Conservation (phyloP, 2,329 filamentous ascomycete species). For the Colletotrichum sp. region DNA sequence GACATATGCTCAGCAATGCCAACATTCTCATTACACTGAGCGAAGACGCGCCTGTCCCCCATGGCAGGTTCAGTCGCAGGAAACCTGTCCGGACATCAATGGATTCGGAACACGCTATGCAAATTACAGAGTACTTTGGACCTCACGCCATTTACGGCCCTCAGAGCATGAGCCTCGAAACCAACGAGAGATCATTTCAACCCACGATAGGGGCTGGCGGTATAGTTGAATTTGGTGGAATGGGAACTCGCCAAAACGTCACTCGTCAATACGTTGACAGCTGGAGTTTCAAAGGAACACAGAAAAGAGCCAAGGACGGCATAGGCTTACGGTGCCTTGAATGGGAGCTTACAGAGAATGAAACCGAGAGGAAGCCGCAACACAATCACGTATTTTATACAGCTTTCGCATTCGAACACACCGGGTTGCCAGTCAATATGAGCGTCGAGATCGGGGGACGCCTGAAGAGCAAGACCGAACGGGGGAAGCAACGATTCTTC, state of each 20-base stretch:
- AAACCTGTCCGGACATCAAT: background rate
- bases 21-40: background rate
- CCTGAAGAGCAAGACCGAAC: background rate
- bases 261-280: background rate
- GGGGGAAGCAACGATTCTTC: background rate
- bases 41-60: background rate
- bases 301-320: background rate
- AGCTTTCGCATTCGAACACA: background rate
- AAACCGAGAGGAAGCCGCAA: background rate
- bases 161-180: background rate
- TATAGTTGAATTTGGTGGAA: rapidly evolving
- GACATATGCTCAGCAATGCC: background rate
- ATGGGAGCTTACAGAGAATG: background rate
- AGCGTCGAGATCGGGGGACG: background rate
- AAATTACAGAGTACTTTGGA: background rate
- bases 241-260: background rate
- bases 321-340: background rate
- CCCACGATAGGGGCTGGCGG: background rate
- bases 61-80: rapidly evolving
- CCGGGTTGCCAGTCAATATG: background rate
- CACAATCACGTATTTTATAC: background rate
- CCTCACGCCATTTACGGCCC: background rate
- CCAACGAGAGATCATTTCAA: background rate
- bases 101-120: background rate
- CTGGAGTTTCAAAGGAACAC: background rate